These are phyloP conservation scores for Trichoderma cornu-damae DNA, from an alignment of 2,329 filamentous ascomycete genomes.

Conservation along the genomic window DNA sequence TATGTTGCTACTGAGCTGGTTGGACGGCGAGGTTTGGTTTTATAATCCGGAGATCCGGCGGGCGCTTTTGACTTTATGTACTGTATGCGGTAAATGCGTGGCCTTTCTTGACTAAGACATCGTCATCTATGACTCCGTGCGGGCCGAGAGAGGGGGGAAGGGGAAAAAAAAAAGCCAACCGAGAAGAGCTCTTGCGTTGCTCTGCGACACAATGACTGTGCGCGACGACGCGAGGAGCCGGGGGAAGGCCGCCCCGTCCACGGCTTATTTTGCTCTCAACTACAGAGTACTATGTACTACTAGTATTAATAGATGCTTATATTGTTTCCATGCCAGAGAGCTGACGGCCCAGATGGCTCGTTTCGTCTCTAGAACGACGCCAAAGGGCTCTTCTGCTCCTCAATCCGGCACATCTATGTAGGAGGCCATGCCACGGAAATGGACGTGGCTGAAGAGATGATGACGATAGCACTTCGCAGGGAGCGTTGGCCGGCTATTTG, in stretches of 20 bases:
- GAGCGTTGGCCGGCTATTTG: no score
- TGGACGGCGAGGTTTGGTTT: background rate
- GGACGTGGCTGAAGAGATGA: background rate
- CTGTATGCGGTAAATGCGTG: background rate
- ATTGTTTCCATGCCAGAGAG: no score
- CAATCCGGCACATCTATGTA: conserved; percentile 7
- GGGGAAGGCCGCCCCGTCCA: no score
- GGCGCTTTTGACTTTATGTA: background rate
- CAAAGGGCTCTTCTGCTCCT: background rate
- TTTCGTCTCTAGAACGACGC: background rate
- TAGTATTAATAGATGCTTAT: no score
- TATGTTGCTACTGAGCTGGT: background rate
- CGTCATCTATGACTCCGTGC: background rate
- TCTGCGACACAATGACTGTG: no score
- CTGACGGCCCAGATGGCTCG: no score
- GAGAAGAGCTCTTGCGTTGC: background rate
- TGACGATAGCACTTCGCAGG: no score
- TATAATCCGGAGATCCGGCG: conserved; percentile 9
- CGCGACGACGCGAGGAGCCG: no score
- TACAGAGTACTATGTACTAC: no score
- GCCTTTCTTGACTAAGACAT: background rate
- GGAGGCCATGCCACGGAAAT: background rate
- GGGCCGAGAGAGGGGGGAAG: no score
- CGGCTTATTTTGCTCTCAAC: background rate
- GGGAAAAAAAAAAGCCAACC: background rate